Percentiles rank a stretch among this genome's conserved stretches.
phyloP scores from a whole-genome alignment of 2,329 filamentous ascomycete species.

The Alternaria ethzedia region DNA sequence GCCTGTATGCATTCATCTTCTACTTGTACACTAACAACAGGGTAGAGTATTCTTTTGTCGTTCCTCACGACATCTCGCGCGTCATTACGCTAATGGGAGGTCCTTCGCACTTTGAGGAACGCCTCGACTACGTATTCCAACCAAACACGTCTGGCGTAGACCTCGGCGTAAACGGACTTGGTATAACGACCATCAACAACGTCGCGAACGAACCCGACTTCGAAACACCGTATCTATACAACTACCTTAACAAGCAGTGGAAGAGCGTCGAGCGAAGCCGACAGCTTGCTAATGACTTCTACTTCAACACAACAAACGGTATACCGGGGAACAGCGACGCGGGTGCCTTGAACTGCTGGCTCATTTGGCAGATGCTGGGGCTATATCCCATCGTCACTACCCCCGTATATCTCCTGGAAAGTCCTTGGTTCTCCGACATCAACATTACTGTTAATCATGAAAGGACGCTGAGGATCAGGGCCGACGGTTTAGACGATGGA shows the following conservation, averaged over 20 bases:
- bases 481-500: conserved; percentile 48
- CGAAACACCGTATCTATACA: conserved; percentile 50
- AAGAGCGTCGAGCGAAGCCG: conserved; percentile 43
- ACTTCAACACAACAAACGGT: conserved; percentile 48
- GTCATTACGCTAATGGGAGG: conserved; percentile 55
- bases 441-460: conserved; percentile 47
- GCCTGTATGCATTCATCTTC: neutral
- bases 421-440: conserved; percentile 54
- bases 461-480: conserved; percentile 55
- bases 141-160: conserved; percentile 48
- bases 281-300: conserved; percentile 50
- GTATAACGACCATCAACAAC: conserved; percentile 47
- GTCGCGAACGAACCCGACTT: conserved; percentile 51
- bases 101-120: conserved; percentile 43
- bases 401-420: conserved; percentile 55
- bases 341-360: conserved; percentile 58
- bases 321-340: conserved; percentile 57
- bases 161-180: conserved; percentile 44
- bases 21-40: neutral
- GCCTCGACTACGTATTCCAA: conserved; percentile 52
- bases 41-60: conserved; percentile 52
- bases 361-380: conserved; percentile 59
- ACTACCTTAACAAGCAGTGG: conserved; percentile 51
- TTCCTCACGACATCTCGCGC: conserved; percentile 52
- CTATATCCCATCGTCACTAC: conserved; percentile 58